Percentiles rank a stretch among this genome's conserved stretches.
Evolutionary conservation across 148 eudicot genomes (phyloP).

Genomic region (Euryodendron excelsum): DNA sequence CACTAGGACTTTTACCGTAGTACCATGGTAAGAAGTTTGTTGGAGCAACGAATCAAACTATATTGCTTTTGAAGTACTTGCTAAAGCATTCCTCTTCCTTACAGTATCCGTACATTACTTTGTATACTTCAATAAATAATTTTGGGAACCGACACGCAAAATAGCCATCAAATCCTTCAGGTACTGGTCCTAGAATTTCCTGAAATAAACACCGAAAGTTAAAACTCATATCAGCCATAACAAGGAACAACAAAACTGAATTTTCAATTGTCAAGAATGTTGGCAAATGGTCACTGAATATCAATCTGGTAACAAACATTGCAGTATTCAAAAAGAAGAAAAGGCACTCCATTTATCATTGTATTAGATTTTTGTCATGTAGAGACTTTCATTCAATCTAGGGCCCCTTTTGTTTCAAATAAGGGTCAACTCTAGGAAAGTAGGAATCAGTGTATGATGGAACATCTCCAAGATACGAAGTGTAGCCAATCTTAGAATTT

Average conservation of each 20-base stretch:
- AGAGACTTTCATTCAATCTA: not conserved
- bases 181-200: conserved; percentile 76
- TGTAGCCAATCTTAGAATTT: not conserved
- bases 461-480: not conserved
- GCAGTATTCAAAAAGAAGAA: not conserved
- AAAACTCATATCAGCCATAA: not conserved
- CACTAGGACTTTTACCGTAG: not conserved
- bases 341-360: not conserved
- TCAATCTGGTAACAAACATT: not conserved
- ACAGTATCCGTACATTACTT: conserved; percentile 56
- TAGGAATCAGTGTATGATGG: not conserved
- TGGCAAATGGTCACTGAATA: not conserved
- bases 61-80: conserved; percentile 61
- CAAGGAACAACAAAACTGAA: not conserved
- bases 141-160: conserved; percentile 73
- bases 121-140: conserved; percentile 76
- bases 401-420: not conserved
- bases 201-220: conserved; percentile 30
- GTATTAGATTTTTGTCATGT: not conserved
- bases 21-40: not conserved
- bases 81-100: conserved; percentile 56
- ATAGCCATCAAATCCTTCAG: conserved; percentile 82
- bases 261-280: not conserved
- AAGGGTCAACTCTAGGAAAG: not conserved
- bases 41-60: conserved; percentile 20